phyloP scores from a whole-genome alignment of 345 rosid species.

The Abelmoschus esculentus region DNA sequence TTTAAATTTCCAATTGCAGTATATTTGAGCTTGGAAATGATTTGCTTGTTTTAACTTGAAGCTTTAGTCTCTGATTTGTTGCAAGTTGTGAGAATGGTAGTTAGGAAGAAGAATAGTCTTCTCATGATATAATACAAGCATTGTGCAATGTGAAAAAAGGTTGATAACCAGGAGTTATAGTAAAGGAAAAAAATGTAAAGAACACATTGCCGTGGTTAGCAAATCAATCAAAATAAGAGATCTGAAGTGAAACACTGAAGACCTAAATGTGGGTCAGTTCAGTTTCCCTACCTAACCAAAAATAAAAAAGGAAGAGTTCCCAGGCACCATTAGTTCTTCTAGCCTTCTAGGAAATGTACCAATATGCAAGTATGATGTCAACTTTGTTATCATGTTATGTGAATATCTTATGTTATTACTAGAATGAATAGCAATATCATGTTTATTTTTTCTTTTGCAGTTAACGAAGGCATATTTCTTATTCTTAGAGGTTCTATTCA shows the following conservation, averaged over 20 bases:
- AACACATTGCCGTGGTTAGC: neutral
- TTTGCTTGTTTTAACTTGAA: neutral
- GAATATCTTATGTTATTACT: neutral
- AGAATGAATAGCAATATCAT: neutral
- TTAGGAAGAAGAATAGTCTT: neutral
- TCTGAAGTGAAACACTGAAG: neutral
- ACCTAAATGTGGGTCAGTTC: neutral
- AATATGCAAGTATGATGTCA: neutral
- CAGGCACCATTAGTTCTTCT: neutral
- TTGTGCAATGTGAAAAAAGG: neutral
- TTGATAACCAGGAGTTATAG: neutral
- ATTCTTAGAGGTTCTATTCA: constrained; percentile 83
- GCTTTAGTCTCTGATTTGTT: neutral
- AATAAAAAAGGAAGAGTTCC: neutral
- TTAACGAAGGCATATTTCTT: constrained; percentile 92
- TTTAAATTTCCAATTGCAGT: neutral
- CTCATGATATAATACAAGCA: neutral
- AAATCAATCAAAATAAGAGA: neutral
- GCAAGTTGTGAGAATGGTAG: neutral
- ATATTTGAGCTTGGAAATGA: neutral
- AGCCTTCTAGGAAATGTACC: constrained; percentile 1
- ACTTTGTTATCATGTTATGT: neutral
- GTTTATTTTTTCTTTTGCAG: constrained; percentile 44
- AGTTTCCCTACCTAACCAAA: neutral
- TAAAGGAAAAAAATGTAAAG: neutral